Base-by-base conservation (phyloP, 2,329 filamentous ascomycete species). In the Trichothecium roseum region DNA sequence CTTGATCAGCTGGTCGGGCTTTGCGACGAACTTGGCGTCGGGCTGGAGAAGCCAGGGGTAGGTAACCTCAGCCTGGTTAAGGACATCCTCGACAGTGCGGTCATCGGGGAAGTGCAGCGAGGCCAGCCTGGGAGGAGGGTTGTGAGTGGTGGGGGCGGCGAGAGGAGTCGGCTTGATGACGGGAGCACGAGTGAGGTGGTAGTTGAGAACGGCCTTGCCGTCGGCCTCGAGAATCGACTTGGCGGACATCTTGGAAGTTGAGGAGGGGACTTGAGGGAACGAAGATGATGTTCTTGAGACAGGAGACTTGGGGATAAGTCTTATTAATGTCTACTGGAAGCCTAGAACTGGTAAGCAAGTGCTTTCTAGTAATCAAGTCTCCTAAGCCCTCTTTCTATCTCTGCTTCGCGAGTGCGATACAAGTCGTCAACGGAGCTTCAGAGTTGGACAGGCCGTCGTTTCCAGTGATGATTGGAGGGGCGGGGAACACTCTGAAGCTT, bases 131-230 rank as follows among this genome's bases (percentile, higher is more conserved):
- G 88, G 70, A 43, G 91, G 81, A 50, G 91, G 70, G 72, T 96
- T 96, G 80, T 98, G 91, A 63, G 78, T 91, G 46, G 83, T 65
- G 45, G 84, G 73, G 48, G 74, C 61, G 51, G 88, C 85, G 39
- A 96, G 86, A 66, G 91, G 87, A 57, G 87, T 89, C 50, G 89
- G 84, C 83, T 95, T 96, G 78, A 98, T 94, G 63, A 94, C 83
- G 48, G 87, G 81, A 51, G 91, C 86, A 61, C 91, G 84, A 54
- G 91, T 96, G 68, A 98, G 87, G 75, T 96, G 91, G 78, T 96
- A 98, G 84, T 95, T 96, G 78, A 98, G 78, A 73, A 98, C 96
- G 77, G 91, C 91, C 84, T 98, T 98, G 78, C 91, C 91, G 72
- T 98, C 91, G 74, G 89, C 89, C 76, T 98, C 91, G 74, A 84